Evolutionary conservation across 208 protist genomes (phyloP).

Genomic region (Leishmania amazonensis): DNA sequence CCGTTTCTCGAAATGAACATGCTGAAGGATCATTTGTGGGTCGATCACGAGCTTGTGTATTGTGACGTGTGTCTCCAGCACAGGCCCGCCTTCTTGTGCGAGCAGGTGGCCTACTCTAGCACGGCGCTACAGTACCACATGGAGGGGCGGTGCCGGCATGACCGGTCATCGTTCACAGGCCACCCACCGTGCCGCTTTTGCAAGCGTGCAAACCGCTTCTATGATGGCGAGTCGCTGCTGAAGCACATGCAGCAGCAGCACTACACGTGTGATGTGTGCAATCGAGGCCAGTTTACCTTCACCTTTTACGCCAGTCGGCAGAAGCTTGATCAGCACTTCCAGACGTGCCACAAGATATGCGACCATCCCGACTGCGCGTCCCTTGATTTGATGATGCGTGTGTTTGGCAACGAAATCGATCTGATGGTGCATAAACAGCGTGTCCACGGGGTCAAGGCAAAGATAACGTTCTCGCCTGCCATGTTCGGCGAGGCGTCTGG

Average conservation of each 20-base stretch:
- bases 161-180: conserved; percentile 76
- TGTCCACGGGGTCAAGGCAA: conserved; percentile 60
- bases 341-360: conserved; percentile 76
- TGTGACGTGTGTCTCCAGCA: conserved; percentile 78
- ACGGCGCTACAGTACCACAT: conserved; percentile 59
- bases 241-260: conserved; percentile 90
- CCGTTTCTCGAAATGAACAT: conserved; percentile 63
- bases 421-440: conserved; percentile 80
- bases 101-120: conserved; percentile 75
- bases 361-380: conserved; percentile 80
- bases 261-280: conserved; percentile 91
- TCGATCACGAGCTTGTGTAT: conserved; percentile 71
- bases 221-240: conserved; percentile 82
- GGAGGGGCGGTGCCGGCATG: conserved; percentile 54
- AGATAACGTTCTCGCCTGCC: conserved; percentile 30
- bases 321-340: conserved; percentile 83
- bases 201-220: conserved; percentile 46
- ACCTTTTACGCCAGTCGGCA: conserved; percentile 80
- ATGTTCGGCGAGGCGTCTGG: conserved; percentile 17
- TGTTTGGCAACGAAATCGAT: conserved; percentile 85
- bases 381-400: conserved; percentile 81
- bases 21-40: conserved; percentile 72
- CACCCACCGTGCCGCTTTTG: conserved; percentile 89
- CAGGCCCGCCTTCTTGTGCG: conserved; percentile 80
- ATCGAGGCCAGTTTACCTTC: conserved; percentile 79